phyloP scores from a whole-genome alignment of 352 stramenopile species.

The Bremia lactucae region DNA sequence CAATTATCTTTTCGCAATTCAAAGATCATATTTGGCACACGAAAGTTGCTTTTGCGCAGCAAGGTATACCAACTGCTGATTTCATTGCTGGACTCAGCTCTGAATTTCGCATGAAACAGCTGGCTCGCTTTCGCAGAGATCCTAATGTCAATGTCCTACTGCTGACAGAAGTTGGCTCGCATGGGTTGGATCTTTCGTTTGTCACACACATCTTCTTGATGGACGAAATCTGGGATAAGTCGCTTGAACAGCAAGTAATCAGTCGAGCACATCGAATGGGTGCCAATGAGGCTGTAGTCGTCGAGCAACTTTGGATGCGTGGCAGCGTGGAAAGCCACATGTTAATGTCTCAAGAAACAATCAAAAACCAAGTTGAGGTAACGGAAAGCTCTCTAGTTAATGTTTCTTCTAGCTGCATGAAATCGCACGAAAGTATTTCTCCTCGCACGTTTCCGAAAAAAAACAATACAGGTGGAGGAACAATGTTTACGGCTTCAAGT shows the following conservation, averaged over 20 bases:
- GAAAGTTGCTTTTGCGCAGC: constrained; percentile 61
- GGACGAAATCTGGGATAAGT: constrained; percentile 95
- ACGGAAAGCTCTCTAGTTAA: constrained; percentile 6
- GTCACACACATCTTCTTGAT: constrained; percentile 97
- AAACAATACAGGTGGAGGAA: constrained; percentile 21
- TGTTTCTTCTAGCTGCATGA: constrained; percentile 5
- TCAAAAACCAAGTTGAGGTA: constrained; percentile 4
- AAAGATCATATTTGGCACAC: constrained; percentile 70
- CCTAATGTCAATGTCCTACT: constrained; percentile 86
- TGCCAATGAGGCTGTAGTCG: constrained; percentile 80
- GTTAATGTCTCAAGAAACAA: constrained; percentile 31
- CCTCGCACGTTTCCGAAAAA: constrained; percentile 15
- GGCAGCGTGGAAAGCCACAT: constrained; percentile 77
- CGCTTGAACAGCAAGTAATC: constrained; percentile 91
- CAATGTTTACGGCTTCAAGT: constrained; percentile 20
- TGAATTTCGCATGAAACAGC: constrained; percentile 35
- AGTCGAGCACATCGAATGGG: constrained; percentile 94
- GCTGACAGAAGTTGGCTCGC: constrained; percentile 88
- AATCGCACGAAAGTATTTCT: constrained; percentile 9
- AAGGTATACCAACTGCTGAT: constrained; percentile 44
- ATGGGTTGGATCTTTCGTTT: constrained; percentile 96
- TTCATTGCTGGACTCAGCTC: constrained; percentile 48
- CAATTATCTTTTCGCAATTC: constrained; percentile 80
- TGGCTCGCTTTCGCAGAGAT: constrained; percentile 48
- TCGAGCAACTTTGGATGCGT: constrained; percentile 89